phyloP scores from a whole-genome alignment of 2,329 filamentous ascomycete species.

The Torrubiella hemipterigena region DNA sequence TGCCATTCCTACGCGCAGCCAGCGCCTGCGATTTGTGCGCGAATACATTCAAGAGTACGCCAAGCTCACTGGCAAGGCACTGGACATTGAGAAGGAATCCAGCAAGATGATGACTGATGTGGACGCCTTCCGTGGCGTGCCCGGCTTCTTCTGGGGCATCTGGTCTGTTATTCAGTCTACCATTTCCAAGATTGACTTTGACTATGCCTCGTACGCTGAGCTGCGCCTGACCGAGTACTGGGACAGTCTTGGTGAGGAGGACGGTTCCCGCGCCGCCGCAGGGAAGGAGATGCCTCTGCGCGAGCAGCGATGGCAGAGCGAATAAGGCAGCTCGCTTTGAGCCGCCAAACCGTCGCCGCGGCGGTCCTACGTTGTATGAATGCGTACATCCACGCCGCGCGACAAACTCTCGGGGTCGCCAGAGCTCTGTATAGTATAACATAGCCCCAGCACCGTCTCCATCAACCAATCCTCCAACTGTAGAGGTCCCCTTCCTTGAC shows the following conservation, averaged over 20 bases:
- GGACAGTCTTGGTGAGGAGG: conserved; percentile 70
- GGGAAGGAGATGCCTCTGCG: conserved; percentile 57
- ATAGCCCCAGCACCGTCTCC: too few species aligned
- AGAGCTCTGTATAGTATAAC: too few species aligned
- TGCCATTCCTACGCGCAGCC: conserved; percentile 64
- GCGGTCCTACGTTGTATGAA: too few species aligned
- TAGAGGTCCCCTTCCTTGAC: too few species aligned
- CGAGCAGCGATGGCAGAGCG: conserved; percentile 64
- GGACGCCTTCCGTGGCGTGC: conserved; percentile 76
- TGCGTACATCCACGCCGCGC: too few species aligned
- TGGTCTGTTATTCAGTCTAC: conserved; percentile 92
- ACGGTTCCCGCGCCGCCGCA: conserved; percentile 42
- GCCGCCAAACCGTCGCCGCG: too few species aligned
- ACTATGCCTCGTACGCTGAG: conserved; percentile 88
- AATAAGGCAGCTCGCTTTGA: conserved; percentile 12
- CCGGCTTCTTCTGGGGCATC: conserved; percentile 85
- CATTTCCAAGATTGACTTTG: conserved; percentile 93
- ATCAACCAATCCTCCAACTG: too few species aligned
- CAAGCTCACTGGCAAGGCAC: conserved; percentile 28
- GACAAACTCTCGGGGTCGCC: too few species aligned
- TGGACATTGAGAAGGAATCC: conserved; percentile 49
- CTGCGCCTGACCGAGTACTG: conserved; percentile 80
- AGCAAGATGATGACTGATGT: conserved; percentile 66
- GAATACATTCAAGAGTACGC: conserved; percentile 75
- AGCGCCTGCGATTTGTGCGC: conserved; percentile 68